Conservation (phyloP, 2,329 filamentous ascomycete species). For the Alternaria triticina region DNA sequence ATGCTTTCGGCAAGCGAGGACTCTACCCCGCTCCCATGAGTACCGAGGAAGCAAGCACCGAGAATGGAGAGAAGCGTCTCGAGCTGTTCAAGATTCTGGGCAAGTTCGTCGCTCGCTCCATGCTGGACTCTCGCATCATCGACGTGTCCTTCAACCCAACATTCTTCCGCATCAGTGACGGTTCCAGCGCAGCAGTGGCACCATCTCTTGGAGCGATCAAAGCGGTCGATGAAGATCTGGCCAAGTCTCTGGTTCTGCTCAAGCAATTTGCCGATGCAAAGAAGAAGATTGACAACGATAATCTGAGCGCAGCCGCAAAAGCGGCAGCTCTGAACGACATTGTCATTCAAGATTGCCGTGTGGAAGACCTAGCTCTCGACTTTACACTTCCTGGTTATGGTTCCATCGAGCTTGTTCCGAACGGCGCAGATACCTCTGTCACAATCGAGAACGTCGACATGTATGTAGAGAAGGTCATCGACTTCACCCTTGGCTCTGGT, state of each 20-base stretch:
- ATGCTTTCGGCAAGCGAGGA: slow-evolving; percentile 81
- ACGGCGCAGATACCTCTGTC: slow-evolving; percentile 76
- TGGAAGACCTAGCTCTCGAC: slow-evolving; percentile 90
- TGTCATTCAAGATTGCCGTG: slow-evolving; percentile 73
- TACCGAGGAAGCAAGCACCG: slow-evolving; percentile 72
- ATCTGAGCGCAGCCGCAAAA: slow-evolving; percentile 73
- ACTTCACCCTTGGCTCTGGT: slow-evolving; percentile 87
- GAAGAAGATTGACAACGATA: slow-evolving; percentile 76
- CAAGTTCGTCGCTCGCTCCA: slow-evolving; percentile 96
- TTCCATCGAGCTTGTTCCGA: slow-evolving; percentile 80
- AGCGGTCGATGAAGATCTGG: slow-evolving; percentile 84
- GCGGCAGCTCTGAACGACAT: slow-evolving; percentile 72
- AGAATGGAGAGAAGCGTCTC: slow-evolving; percentile 85
- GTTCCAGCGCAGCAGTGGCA: slow-evolving; percentile 66
- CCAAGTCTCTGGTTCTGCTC: slow-evolving; percentile 82
- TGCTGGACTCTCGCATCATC: slow-evolving; percentile 98
- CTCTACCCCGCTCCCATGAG: slow-evolving; percentile 93
- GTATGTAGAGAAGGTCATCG: slow-evolving; percentile 89
- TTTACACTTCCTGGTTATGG: slow-evolving; percentile 90
- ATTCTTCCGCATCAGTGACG: slow-evolving; percentile 91
- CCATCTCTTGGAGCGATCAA: slow-evolving; percentile 90
- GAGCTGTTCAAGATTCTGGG: slow-evolving; percentile 92
- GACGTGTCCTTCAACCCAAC: slow-evolving; percentile 97
- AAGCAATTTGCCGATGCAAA: slow-evolving; percentile 87
- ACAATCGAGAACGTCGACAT: slow-evolving; percentile 89